Base-by-base conservation (phyloP, 2,329 filamentous ascomycete genomes). In the Alternaria sp. region DNA sequence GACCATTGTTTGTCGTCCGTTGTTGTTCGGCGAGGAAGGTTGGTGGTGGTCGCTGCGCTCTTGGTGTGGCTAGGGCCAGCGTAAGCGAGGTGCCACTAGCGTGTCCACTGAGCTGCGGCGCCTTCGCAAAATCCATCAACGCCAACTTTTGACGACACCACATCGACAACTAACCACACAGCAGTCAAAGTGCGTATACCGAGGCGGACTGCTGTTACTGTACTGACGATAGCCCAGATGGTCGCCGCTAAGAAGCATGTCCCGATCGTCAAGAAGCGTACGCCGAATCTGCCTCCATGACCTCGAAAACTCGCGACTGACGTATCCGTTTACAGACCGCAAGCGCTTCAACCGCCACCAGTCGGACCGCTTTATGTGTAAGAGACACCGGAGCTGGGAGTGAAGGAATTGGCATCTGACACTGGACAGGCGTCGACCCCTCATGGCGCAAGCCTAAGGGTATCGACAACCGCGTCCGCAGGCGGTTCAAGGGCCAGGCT, bases 211-310 rank as follows among this genome's bases (percentile, higher is more conserved):
- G 58, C 51, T 61, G 57, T 36, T 43, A 49, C 65, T 62, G 36
- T 67, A 67, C 75, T 79, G 60, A 79, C 61, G 57, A 15, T 30
- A 17, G 50, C 4, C 19, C 70, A 95, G 94, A 98, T 98, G 96
- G 93, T 95, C 89, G 89, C 94, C 91, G 92, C 95, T 86, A 97
- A 96, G 92, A 96, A 97, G 89, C 96, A 98, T 87, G 90, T 98
- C 83, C 91, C 94, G 82, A 99, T 99, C 89, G 93, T 99, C 83
- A 99, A 99, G 93, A 99, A 99, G 93, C 93, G 93, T 97, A 95
- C 83, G 93, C 93, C 65, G 65, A 52, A 61, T 58, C 72, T 56
- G 59, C 66, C 64, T 66, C 67, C 46, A 45, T 65, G 64, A 69
- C 51, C 23, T 66, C 64, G 67, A 75, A 72, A 70, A 69, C 72